These are phyloP conservation scores for Solanum appendiculatum DNA, from an alignment of 257 asterid genomes.

Conservation along the genomic window DNA sequence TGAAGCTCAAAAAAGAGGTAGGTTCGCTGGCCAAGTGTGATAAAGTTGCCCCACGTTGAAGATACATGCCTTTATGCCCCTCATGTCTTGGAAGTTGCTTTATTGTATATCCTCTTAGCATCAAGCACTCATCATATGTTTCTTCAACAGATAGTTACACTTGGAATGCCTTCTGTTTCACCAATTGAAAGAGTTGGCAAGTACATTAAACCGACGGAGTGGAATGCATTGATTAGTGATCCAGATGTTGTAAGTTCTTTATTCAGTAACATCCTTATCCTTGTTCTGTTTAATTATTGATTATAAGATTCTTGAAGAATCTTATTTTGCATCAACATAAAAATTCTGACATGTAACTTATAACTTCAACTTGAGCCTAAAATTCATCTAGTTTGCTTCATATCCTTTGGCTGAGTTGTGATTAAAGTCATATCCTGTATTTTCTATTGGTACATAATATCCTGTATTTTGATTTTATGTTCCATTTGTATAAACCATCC, in stretches of 20 bases:
- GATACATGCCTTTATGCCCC: not conserved
- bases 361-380: not conserved
- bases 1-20: constrained; percentile 93
- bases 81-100: not conserved
- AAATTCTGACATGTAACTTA: not conserved
- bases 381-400: not conserved
- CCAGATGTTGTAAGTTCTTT: constrained; percentile 62
- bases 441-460: not conserved
- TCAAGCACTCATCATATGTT: not conserved
- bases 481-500: not conserved
- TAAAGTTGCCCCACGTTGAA: not conserved
- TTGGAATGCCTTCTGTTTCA: constrained; percentile 91
- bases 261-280: not conserved
- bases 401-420: not conserved
- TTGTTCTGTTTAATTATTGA: not conserved
- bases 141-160: constrained; percentile 71
- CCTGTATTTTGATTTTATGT: not conserved
- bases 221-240: constrained; percentile 77
- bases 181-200: constrained; percentile 84
- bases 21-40: not conserved
- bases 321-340: not conserved
- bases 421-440: not conserved
- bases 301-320: not conserved
- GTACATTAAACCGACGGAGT: constrained; percentile 72
- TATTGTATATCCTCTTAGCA: not conserved